Evolutionary conservation across 331 rosid species (phyloP).

Genomic region (Telfairia occidentalis): DNA sequence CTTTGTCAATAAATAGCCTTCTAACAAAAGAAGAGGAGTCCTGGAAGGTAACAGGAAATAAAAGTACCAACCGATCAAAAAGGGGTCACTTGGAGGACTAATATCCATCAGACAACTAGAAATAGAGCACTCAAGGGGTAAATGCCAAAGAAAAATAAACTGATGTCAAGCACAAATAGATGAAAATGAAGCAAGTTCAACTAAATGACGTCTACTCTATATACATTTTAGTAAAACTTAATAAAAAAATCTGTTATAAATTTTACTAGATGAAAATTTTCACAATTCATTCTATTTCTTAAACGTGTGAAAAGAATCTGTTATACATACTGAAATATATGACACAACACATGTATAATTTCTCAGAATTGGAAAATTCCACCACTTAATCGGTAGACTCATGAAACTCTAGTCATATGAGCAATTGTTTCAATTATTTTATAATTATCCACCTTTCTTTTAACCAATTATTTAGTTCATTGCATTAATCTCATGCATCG

Average conservation of each 20-base stretch:
- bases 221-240: neutral
- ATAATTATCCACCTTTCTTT: neutral
- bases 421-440: neutral
- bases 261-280: neutral
- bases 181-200: neutral
- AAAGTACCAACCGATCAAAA: neutral
- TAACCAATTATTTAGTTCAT: neutral
- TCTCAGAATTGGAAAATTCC: neutral
- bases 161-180: neutral
- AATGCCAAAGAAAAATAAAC: neutral
- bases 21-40: constrained; percentile 48
- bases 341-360: neutral
- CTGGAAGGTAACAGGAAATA: constrained; percentile 32
- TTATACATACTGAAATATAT: neutral
- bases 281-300: neutral
- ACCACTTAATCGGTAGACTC: neutral
- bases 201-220: neutral
- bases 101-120: neutral
- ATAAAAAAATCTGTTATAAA: neutral
- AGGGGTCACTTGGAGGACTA: neutral
- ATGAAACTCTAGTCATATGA: neutral
- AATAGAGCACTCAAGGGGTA: neutral
- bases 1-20: constrained; percentile 51
- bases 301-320: neutral
- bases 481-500: neutral